Evolutionary conservation across 108 stramenopile species (phyloP).

Genomic region (Nannochloropsis granulata): DNA sequence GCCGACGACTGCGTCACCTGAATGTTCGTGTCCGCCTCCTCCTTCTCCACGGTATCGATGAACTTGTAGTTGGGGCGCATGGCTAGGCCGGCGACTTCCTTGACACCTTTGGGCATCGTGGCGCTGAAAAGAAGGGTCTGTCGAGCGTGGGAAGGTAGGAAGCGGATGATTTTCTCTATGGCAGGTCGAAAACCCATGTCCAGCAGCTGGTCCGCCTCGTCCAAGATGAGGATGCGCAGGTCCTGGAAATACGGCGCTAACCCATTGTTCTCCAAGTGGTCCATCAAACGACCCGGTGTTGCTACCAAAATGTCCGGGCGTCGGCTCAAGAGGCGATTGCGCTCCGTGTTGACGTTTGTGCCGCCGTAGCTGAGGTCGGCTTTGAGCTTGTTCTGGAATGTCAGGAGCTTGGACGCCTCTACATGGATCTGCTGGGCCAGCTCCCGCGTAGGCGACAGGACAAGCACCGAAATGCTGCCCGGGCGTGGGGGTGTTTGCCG

Average conservation of each 20-base stretch:
- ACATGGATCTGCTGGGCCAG: constrained; percentile 70
- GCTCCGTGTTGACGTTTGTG: constrained; percentile 61
- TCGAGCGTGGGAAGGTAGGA: constrained; percentile 46
- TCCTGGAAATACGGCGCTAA: constrained; percentile 15
- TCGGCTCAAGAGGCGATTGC: constrained; percentile 24
- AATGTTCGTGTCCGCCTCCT: constrained; percentile 37
- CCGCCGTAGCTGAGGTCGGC: constrained; percentile 46
- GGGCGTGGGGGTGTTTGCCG: constrained; percentile 21
- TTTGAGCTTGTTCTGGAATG: not conserved
- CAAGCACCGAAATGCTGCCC: constrained; percentile 51
- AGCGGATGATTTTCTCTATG: constrained; percentile 52
- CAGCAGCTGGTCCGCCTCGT: constrained; percentile 84
- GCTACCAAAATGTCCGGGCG: constrained; percentile 56
- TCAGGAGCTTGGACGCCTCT: constrained; percentile 48
- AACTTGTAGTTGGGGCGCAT: constrained; percentile 33
- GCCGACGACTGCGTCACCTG: constrained; percentile 50
- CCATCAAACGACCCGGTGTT: constrained; percentile 73
- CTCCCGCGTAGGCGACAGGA: constrained; percentile 81
- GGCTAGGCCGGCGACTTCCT: constrained; percentile 41
- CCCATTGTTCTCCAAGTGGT: constrained; percentile 63
- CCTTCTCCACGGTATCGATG: constrained; percentile 39
- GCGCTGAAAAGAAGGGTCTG: constrained; percentile 90
- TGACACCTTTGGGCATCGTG: constrained; percentile 54
- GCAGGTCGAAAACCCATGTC: constrained; percentile 78
- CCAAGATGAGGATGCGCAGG: constrained; percentile 55